Evolutionary conservation across 345 rosid species (phyloP).

Genomic region (Bruguiera sexangula): DNA sequence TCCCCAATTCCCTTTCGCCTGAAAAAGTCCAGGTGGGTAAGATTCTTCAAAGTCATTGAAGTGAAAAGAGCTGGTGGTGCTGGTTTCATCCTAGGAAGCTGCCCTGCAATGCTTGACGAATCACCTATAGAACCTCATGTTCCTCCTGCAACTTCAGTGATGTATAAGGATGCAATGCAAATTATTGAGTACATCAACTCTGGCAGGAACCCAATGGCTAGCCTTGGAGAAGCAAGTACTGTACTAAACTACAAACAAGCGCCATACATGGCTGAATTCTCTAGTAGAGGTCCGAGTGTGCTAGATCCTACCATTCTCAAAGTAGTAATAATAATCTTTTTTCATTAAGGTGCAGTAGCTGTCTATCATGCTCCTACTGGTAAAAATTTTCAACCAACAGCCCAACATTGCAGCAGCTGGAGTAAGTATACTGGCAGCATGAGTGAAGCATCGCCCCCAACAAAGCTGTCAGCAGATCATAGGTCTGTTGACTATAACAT

Average conservation of each 20-base stretch:
- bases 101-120: constrained; percentile 30
- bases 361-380: background rate
- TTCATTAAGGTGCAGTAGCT: no score
- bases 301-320: constrained; percentile 65
- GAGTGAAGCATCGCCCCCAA: constrained; percentile 53
- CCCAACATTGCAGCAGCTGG: constrained; percentile 89
- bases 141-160: constrained; percentile 54
- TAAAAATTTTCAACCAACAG: constrained; percentile 23
- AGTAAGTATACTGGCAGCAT: constrained; percentile 72
- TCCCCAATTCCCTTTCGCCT: constrained; percentile 52
- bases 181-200: constrained; percentile 60
- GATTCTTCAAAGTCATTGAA: constrained; percentile 64
- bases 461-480: constrained; percentile 39
- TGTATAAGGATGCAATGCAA: constrained; percentile 20
- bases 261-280: constrained; percentile 63
- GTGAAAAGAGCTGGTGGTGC: constrained; percentile 80
- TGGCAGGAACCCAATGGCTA: constrained; percentile 36
- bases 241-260: constrained; percentile 44
- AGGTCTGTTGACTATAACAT: constrained; percentile 45
- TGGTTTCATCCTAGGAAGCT: constrained; percentile 65
- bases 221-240: constrained; percentile 35
- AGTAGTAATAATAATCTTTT: constrained; percentile 29
- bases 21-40: constrained; percentile 53
- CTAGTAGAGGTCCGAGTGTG: constrained; percentile 63
- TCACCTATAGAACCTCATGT: constrained; percentile 43